Conservation (phyloP, 139 green algal genomes). For the Chlamydomonas sp. region DNA sequence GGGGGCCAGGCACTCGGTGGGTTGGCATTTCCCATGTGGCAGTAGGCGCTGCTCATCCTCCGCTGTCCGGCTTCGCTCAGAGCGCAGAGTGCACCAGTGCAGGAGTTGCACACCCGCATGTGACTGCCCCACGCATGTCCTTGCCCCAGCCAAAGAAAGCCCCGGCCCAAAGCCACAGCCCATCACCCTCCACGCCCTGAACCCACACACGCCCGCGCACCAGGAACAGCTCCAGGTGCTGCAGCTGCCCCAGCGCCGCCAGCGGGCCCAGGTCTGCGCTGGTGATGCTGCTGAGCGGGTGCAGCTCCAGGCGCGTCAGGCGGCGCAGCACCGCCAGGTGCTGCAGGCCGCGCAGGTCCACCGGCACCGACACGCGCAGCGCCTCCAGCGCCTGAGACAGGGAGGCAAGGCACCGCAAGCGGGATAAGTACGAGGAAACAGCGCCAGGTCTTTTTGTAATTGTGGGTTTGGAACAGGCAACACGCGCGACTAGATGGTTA, state of each 20-base stretch:
- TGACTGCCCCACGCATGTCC: background rate
- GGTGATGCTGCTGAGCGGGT: constrained; percentile 10
- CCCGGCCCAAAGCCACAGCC: too few relatives aligned
- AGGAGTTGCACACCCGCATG: too few relatives aligned
- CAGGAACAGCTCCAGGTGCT: constrained; percentile 32
- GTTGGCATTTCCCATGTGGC: background rate
- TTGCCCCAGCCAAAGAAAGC: background rate
- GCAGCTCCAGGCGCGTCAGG: constrained; percentile 27
- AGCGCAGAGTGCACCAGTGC: too few relatives aligned
- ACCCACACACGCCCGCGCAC: background rate
- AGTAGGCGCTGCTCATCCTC: background rate
- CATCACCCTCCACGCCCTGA: too few relatives aligned
- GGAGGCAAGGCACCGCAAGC: too few relatives aligned
- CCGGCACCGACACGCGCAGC: constrained; percentile 10
- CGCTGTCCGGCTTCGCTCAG: background rate
- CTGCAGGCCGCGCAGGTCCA: constrained; percentile 21
- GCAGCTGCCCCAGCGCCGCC: constrained; percentile 21
- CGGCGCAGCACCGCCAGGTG: background rate
- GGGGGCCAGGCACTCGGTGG: background rate
- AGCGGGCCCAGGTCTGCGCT: constrained; percentile 16
- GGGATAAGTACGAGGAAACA: too few relatives aligned
- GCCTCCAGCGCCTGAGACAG: too few relatives aligned
- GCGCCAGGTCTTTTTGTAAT: too few relatives aligned
- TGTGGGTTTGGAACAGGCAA: too few relatives aligned
- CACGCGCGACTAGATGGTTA: background rate